Percentiles rank a stretch among this genome's conserved stretches.
These are phyloP conservation scores for Musa troglodytarum DNA, from an alignment of 176 grass and related monocot genomes.

Conservation along the genomic window DNA sequence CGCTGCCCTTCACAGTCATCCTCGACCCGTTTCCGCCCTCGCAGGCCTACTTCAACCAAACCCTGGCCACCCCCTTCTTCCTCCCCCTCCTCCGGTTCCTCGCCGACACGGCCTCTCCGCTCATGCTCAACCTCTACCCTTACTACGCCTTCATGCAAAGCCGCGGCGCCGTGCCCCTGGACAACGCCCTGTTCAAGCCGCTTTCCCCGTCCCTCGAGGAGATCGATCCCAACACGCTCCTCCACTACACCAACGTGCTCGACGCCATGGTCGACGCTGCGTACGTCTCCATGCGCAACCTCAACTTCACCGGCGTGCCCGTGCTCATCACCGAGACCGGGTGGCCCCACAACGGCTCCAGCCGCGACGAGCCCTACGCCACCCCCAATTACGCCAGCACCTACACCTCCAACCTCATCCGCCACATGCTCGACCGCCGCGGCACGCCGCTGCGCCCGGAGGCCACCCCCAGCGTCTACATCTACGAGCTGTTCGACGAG, in stretches of 20 bases:
- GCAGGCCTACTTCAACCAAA: conserved; percentile 92
- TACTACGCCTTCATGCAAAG: conserved; percentile 90
- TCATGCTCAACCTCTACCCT: conserved; percentile 96
- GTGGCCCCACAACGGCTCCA: conserved; percentile 80
- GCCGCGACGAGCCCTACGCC: conserved; percentile 57
- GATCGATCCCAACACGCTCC: conserved; percentile 90
- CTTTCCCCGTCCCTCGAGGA: conserved; percentile 66
- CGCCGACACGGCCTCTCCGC: conserved; percentile 57
- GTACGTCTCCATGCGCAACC: conserved; percentile 55
- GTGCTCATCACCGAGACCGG: conserved; percentile 85
- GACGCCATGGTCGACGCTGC: conserved; percentile 96
- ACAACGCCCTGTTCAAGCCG: conserved; percentile 83
- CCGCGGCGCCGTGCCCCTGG: conserved; percentile 61
- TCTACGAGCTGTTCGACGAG: conserved; percentile 98
- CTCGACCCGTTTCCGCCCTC: conserved; percentile 84
- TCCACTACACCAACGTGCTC: conserved; percentile 93
- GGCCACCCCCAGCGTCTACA: conserved; percentile 51
- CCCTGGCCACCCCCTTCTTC: conserved; percentile 44
- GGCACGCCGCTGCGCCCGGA: conserved; percentile 81
- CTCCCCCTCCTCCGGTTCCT: conserved; percentile 66
- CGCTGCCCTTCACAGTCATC: conserved; percentile 82
- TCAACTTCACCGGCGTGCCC: conserved; percentile 37
- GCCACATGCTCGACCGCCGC: conserved; percentile 52
- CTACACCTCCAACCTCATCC: conserved; percentile 86
- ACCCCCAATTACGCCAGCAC: conserved; percentile 62